Percentiles rank a stretch among this genome's conserved stretches.
These are phyloP conservation scores for Rhynchosporium graminicola DNA, from an alignment of 2,329 filamentous ascomycete species.

Conservation along the genomic window DNA sequence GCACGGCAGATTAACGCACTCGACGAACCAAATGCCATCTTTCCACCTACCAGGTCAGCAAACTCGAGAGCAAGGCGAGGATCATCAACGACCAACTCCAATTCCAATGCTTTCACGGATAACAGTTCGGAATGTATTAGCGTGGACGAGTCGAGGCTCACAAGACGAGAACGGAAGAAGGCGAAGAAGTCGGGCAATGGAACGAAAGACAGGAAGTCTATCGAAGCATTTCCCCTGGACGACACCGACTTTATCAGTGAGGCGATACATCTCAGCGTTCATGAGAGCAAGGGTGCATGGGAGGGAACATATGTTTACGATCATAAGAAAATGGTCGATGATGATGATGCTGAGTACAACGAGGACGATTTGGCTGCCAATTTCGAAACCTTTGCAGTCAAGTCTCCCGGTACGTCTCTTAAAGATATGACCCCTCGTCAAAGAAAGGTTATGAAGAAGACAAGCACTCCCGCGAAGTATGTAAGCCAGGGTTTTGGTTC, in stretches of 20 bases:
- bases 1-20: conserved; percentile 32
- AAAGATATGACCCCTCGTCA: conserved; percentile 35
- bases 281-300: conserved; percentile 38
- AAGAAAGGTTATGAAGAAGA: conserved; percentile 30
- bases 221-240: conserved; percentile 33
- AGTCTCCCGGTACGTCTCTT: conserved; percentile 16
- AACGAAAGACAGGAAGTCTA: conserved; percentile 20
- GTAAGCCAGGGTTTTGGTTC: conserved; percentile 27
- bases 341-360: conserved; percentile 11
- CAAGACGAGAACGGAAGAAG: conserved; percentile 34
- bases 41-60: conserved; percentile 12
- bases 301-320: conserved; percentile 33
- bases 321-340: conserved; percentile 6
- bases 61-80: conserved; percentile 14
- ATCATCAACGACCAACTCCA: conserved; percentile 15
- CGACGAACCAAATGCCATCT: conserved; percentile 25
- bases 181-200: conserved; percentile 30
- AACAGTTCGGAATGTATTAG: conserved; percentile 28
- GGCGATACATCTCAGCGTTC: conserved; percentile 34
- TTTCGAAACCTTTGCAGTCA: conserved; percentile 22
- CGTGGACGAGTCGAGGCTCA: conserved; percentile 22
- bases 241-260: conserved; percentile 37
- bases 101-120: conserved; percentile 25
- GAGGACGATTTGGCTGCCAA: conserved; percentile 6
- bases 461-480: conserved; percentile 25